Conservation (phyloP, 1,284 basidiomycete species). For the Tilletia indica region DNA sequence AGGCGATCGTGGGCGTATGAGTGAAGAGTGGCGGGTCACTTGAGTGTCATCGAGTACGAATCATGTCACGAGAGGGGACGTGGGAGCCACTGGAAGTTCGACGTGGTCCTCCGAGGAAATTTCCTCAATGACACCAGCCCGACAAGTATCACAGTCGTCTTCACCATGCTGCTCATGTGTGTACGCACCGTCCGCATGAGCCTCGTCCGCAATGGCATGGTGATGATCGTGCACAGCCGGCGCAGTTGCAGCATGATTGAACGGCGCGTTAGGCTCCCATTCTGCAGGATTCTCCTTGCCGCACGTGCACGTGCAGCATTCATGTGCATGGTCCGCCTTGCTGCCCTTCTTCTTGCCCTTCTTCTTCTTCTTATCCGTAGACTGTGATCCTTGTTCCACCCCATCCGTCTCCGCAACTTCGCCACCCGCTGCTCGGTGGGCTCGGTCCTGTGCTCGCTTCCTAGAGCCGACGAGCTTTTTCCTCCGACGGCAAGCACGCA, state of each 20-base stretch:
- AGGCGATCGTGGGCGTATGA: no score
- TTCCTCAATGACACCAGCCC: no score
- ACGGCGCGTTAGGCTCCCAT: conserved; percentile 5
- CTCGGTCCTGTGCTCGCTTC: conserved; percentile 45
- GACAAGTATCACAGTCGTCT: no score
- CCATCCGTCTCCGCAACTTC: conserved; percentile 17
- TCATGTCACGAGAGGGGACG: no score
- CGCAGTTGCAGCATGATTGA: neutral
- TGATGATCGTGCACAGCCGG: no score
- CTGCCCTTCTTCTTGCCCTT: neutral
- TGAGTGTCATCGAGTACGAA: no score
- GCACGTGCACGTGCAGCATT: conserved; percentile 13
- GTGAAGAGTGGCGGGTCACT: no score
- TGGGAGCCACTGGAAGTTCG: no score
- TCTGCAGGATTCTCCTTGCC: conserved; percentile 6
- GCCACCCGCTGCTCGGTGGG: conserved; percentile 28
- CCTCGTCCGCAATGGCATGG: no score
- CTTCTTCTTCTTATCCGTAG: conserved; percentile 15
- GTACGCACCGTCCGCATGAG: no score
- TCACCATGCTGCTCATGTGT: no score
- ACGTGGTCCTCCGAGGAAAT: no score
- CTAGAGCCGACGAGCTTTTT: conserved; percentile 51
- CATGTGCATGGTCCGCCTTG: neutral
- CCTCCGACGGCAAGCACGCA: conserved; percentile 45
- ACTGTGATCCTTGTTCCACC: neutral